Base-by-base conservation (phyloP, 108 stramenopile species). In the Aurantiochytrium sp. region DNA sequence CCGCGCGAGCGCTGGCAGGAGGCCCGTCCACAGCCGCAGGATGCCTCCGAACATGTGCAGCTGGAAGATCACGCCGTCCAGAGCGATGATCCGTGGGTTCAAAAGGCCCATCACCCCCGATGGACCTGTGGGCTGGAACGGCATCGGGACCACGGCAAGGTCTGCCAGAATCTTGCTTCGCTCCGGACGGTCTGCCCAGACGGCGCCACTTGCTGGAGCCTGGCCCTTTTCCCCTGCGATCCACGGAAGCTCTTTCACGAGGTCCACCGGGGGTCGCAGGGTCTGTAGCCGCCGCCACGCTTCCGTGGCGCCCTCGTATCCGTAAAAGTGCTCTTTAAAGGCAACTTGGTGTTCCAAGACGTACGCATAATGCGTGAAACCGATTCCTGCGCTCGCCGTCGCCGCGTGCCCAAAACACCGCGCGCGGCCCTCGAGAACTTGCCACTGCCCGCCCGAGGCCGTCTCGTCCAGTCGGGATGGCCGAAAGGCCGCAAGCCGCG, bases 361-460 rank as follows among this genome's bases (percentile, higher is more conserved):
- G 39, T 91, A 91, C 4, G 91, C 91, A 32, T 89, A 87, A 55
- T 91, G 91, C 21, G 90, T 88, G 59, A 91, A 91, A 5, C 88
- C 91, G 37, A 88, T 55, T 12, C 90, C 90, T 4, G 17, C 24
- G 22, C n/a, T 0, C 21, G 52, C 34, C 3, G 89, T 87, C 69
- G 53, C 89, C 32, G 85, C 52, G 3, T 87, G 52, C 24, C 24
- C 17, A 36, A 89, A 27, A 55, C 90, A 91, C 31, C 8, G 8
- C 59, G 1, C 22, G 19, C 24, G 59, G 8, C 32, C 27, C 10
- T 34, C 27, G 32, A 65, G 27, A 65, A 34, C 50, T 8, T 52
- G 50, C 50, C 53, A 17, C 42, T 55, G 24, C 0, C 0, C 53
- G 34, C 89, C 87, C 19, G 34, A 30, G 1, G 65, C 4, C 19